phyloP scores from a whole-genome alignment of 164 flowering plant genomes.

The Amborella trichopoda region DNA sequence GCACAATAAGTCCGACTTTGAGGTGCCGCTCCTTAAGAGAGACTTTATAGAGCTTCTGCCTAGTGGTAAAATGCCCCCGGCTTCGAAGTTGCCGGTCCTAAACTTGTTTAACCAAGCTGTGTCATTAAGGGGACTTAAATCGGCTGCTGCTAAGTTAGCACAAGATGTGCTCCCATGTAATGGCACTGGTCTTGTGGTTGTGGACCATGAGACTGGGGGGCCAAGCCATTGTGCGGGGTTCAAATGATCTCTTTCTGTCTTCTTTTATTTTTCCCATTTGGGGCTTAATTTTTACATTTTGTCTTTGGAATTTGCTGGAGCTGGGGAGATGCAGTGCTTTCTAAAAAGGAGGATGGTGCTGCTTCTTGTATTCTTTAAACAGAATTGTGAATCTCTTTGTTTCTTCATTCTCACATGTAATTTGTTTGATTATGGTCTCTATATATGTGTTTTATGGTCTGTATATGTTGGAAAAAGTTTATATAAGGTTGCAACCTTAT shows the following conservation, averaged over 20 bases:
- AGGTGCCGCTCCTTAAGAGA: conserved; percentile 66
- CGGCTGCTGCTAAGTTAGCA: conserved; percentile 79
- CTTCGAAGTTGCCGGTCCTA: conserved; percentile 67
- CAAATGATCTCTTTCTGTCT: conserved; percentile 23
- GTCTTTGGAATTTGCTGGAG: no score
- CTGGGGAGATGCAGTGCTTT: no score
- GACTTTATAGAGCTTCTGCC: conserved; percentile 60
- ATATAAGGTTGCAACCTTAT: no score
- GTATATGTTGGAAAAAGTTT: no score
- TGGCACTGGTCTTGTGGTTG: conserved; percentile 50
- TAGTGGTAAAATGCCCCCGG: conserved; percentile 66
- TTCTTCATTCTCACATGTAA: no score
- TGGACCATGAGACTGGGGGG: conserved; percentile 67
- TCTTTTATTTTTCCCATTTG: conserved; percentile 1
- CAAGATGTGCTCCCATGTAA: conserved; percentile 74
- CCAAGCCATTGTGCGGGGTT: conserved; percentile 58
- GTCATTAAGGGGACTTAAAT: conserved; percentile 77
- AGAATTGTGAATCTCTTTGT: no score
- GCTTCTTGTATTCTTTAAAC: no score
- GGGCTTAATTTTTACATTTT: neutral
- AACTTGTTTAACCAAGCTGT: conserved; percentile 84
- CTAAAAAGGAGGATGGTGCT: no score
- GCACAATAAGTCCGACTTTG: conserved; percentile 71
- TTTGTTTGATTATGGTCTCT: no score
- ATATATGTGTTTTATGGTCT: no score